Evolutionary conservation across 2,329 filamentous ascomycete species (phyloP), one percentile per base, ranked within the genome.

Genomic region (Coniosporium tulheliwenetii): DNA sequence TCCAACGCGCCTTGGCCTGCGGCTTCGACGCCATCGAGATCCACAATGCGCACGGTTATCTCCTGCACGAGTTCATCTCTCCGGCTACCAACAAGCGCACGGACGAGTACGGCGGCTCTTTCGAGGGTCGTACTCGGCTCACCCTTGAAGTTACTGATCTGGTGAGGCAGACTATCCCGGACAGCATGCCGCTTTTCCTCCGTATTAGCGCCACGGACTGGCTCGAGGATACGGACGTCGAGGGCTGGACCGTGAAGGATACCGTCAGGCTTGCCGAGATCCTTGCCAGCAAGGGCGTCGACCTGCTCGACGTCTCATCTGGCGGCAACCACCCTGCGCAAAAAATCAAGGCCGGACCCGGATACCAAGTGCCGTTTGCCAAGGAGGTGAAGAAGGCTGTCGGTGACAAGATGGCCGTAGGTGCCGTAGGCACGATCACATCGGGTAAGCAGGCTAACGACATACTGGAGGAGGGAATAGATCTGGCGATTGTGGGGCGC

Each of bases 11-110:
- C 4, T 39, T 69, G 5, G 53, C 56, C 9, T 79, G 77, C 1
- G 85, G 85, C 0, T 73, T 84, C 38, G 85, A 93, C 54, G 72
- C 78, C 7, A 77, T 93, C 43, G 85, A 93, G 57, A 75, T 93
- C 39, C 85, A 91, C 62, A 73, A 71, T 48, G 85, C 83, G 0
- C 84, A 91, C 51, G 83, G 84, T 1, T 91, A 87, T 53, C 69
- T 91, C 0, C 62, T 89, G 0, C 75, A 78, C 49, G 62, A 65
- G 2, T 91, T 89, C 64, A 44, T 86, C 2, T 77, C 74, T 0
- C 81, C 83, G 0, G 70, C 71, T 0, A 67, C 69, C n/a, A 91
- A 91, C 59, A 63, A 73, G 39, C 70, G 84, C 12, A 81, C 67
- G 0, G 79, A 83, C 52, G 51, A 67, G 42, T 84, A 83, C 49